Percentiles rank a stretch among this genome's conserved stretches.
phyloP scores from a whole-genome alignment of 331 rosid genomes.

The Prunus yedoensis region DNA sequence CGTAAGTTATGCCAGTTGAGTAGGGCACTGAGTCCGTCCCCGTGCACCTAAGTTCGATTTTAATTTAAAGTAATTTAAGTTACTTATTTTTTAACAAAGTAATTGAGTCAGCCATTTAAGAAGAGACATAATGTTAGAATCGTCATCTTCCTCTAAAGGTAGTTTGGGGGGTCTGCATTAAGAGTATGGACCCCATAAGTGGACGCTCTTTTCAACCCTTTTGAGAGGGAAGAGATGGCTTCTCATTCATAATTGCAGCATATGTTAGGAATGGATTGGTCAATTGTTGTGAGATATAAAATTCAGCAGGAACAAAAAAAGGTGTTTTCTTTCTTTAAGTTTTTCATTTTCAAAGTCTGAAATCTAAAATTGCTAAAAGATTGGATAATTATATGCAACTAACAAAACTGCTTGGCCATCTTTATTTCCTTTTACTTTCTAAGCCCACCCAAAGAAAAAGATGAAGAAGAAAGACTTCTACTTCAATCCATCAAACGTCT shows the following conservation, averaged over 20 bases:
- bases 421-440: neutral
- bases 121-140: neutral
- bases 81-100: neutral
- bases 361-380: neutral
- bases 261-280: neutral
- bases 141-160: neutral
- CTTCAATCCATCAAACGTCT: conserved; percentile 8
- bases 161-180: neutral
- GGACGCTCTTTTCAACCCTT: neutral
- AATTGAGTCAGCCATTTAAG: neutral
- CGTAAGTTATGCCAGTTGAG: too few relatives aligned
- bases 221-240: neutral
- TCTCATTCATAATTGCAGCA: neutral
- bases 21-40: rapidly evolving
- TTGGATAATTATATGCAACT: neutral
- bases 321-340: neutral
- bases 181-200: neutral
- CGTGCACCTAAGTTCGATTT: too few relatives aligned
- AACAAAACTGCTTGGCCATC: neutral
- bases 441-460: neutral
- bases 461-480: neutral
- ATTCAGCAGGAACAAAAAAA: neutral
- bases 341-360: neutral
- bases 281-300: neutral
- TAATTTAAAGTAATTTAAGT: too few relatives aligned